A percentile compares a stretch with the other conserved stretches of the same genome.
These are phyloP conservation scores for Globisporangium paddicum DNA, from an alignment of 352 stramenopile species.

Conservation along the genomic window DNA sequence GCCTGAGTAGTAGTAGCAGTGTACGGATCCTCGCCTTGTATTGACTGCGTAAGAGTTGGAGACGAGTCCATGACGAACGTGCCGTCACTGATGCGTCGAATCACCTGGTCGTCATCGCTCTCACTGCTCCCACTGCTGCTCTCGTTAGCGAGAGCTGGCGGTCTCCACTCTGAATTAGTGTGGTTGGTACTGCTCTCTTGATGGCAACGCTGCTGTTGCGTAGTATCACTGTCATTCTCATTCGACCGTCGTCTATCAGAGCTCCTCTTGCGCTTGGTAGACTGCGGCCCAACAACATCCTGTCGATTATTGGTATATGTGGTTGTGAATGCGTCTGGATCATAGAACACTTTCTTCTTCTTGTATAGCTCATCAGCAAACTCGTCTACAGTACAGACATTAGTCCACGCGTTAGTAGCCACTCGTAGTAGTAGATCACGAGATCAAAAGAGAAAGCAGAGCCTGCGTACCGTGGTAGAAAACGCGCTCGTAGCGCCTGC, in stretches of 20 bases:
- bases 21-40: neutral
- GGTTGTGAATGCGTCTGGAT: neutral
- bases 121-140: neutral
- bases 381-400: slow-evolving; percentile 29
- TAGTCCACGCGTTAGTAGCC: neutral
- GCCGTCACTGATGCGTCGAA: slow-evolving; percentile 2
- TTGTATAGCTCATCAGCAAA: slow-evolving; percentile 41
- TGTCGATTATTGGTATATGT: neutral
- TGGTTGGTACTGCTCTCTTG: neutral
- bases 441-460: neutral
- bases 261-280: neutral
- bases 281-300: neutral
- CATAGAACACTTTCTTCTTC: slow-evolving; percentile 17
- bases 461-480: slow-evolving; percentile 52
- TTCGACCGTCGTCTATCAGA: slow-evolving; percentile 1
- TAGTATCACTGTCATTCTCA: neutral
- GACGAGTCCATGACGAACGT: slow-evolving; percentile 9
- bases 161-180: neutral
- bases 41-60: neutral
- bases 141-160: neutral
- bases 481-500: slow-evolving; percentile 29
- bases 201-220: neutral
- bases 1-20: too few relatives aligned
- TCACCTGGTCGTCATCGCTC: neutral
- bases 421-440: neutral